phyloP scores from a whole-genome alignment of 495 filamentous ascomycete species.

The Evernia prunastri region DNA sequence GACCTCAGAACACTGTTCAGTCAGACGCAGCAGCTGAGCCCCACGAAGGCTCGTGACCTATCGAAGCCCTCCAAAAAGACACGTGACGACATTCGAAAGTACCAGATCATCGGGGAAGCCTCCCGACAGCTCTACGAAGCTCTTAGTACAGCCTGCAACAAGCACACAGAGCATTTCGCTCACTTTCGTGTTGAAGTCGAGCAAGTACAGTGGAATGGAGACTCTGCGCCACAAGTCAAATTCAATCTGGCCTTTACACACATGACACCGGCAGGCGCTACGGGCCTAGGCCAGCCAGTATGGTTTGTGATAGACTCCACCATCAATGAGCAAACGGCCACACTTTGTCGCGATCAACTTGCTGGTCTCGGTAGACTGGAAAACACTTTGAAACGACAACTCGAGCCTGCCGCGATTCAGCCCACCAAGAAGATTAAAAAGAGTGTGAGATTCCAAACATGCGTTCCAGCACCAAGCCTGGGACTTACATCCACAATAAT shows the following conservation, averaged over 20 bases:
- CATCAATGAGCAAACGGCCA: constrained; percentile 3
- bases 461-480: neutral
- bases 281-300: constrained; percentile 3
- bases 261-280: constrained; percentile 2
- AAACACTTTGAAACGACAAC: constrained; percentile 22
- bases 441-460: constrained; percentile 20
- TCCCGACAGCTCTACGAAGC: constrained; percentile 35
- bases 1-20: constrained; percentile 19
- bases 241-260: constrained; percentile 30
- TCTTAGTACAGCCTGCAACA: constrained; percentile 30
- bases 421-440: constrained; percentile 17
- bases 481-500: neutral
- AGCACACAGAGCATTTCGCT: constrained; percentile 31
- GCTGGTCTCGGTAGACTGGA: constrained; percentile 1
- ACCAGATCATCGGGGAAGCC: constrained; percentile 27
- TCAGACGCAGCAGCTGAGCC: constrained; percentile 8
- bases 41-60: neutral
- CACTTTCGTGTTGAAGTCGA: constrained; percentile 33
- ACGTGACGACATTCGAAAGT: constrained; percentile 15
- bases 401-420: constrained; percentile 2
- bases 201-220: constrained; percentile 4
- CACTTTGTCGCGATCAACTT: no score
- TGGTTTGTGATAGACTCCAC: constrained; percentile 28
- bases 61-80: neutral
- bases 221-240: constrained; percentile 17